Percentiles rank a stretch among this genome's conserved stretches.
Conservation (phyloP, 208 protist species). For the Balamuthia mandrillaris region DNA sequence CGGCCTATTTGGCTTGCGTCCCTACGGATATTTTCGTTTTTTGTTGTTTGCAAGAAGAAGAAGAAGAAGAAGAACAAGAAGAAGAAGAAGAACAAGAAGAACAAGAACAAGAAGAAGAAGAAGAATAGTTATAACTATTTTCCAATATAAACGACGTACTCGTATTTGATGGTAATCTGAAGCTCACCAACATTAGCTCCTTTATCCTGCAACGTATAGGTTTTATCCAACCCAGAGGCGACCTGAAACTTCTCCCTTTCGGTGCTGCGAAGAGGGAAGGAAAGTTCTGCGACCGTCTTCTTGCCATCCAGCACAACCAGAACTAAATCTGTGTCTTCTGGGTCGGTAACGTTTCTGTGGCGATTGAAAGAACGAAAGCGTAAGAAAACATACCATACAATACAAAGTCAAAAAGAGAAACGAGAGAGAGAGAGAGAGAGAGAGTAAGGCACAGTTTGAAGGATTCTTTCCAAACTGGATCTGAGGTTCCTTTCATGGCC, state of each 20-base stretch:
- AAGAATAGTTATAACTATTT: background rate
- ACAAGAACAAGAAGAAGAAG: background rate
- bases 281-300: background rate
- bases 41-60: background rate
- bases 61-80: too few species aligned
- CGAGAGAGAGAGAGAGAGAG: background rate
- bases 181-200: background rate
- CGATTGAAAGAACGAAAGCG: background rate
- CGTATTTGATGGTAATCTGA: background rate
- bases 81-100: too few species aligned
- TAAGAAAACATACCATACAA: too few species aligned
- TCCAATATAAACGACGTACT: background rate
- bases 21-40: background rate
- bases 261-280: conserved; percentile 1
- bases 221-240: background rate
- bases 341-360: conserved; percentile 25
- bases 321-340: conserved; percentile 6
- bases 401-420: too few species aligned
- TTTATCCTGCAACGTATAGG: background rate
- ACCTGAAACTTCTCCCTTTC: conserved; percentile 19
- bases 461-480: conserved; percentile 17
- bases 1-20: background rate
- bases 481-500: background rate
- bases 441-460: conserved; percentile 1
- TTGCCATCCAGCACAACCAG: conserved; percentile 16